Conservation (phyloP, 768 basidiomycete genomes). For the Dendrothele bispora region DNA sequence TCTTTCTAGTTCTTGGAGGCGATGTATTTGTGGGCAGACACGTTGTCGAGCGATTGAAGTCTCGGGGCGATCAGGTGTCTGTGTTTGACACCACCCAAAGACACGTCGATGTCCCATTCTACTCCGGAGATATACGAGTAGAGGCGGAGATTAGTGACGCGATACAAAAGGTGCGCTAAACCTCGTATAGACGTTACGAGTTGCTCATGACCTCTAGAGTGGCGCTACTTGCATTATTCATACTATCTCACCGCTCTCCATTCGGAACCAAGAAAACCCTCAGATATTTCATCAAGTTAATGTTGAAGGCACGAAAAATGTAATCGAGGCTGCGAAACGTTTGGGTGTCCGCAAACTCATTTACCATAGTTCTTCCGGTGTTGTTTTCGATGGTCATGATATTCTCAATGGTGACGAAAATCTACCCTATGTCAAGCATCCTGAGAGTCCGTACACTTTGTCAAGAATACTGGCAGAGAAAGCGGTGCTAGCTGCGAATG, state of each 20-base stretch:
- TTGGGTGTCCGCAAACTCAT: conserved; percentile 43
- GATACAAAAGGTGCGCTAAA: no score
- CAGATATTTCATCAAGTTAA: conserved; percentile 49
- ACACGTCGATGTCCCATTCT: no score
- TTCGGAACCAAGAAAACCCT: conserved; percentile 20
- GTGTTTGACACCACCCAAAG: no score
- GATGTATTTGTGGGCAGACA: no score
- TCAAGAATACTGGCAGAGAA: conserved; percentile 50
- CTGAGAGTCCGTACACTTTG: conserved; percentile 46
- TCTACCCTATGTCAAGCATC: conserved; percentile 35
- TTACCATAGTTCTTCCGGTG: conserved; percentile 48
- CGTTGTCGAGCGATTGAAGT: no score
- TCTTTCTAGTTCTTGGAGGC: no score
- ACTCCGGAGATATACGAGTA: no score
- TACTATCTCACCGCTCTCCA: conserved; percentile 46
- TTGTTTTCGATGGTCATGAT: conserved; percentile 44
- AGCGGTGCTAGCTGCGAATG: conserved; percentile 47
- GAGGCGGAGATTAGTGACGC: no score
- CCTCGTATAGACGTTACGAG: no score
- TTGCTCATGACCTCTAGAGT: no score
- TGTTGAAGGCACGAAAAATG: conserved; percentile 44
- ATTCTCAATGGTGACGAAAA: conserved; percentile 51
- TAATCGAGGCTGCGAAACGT: conserved; percentile 39
- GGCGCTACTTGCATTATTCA: conserved; percentile 48
- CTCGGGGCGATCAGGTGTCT: no score